Evolutionary conservation across 495 filamentous ascomycete species (phyloP).

Genomic region (Trichoderma reesei): DNA sequence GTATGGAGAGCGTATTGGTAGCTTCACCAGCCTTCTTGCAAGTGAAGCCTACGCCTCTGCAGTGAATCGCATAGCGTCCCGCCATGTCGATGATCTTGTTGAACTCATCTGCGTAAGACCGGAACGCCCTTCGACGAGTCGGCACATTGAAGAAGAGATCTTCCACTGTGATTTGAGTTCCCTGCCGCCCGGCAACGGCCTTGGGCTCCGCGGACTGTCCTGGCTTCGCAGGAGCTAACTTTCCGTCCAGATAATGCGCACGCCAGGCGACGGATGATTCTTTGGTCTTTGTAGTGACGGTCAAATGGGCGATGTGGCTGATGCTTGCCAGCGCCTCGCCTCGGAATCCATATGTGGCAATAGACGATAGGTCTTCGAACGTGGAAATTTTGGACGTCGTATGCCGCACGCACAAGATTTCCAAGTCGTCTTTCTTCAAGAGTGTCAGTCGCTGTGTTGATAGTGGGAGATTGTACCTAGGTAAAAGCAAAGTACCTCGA

Average conservation of each 20-base stretch:
- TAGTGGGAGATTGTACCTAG: neutral
- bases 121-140: conserved; percentile 78
- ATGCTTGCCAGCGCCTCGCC: conserved; percentile 97
- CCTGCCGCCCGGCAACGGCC: conserved; percentile 79
- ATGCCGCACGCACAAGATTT: conserved; percentile 92
- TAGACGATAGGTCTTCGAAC: conserved; percentile 87
- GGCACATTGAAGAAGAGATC: conserved; percentile 97
- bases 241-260: conserved; percentile 78
- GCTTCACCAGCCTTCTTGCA: conserved; percentile 95
- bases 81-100: conserved; percentile 96
- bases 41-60: conserved; percentile 79
- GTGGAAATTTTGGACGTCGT: conserved; percentile 94
- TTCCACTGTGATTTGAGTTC: conserved; percentile 95
- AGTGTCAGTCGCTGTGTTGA: neutral
- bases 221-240: conserved; percentile 78
- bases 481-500: conserved; percentile 54
- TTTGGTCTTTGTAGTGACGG: conserved; percentile 86
- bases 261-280: conserved; percentile 84
- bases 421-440: conserved; percentile 70
- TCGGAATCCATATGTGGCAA: conserved; percentile 93
- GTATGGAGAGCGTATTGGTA: conserved; percentile 68
- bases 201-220: conserved; percentile 84
- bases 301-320: conserved; percentile 94
- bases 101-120: conserved; percentile 90
- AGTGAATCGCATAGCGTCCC: conserved; percentile 92